Evolutionary conservation across 768 basidiomycete species (phyloP), one percentile per base, ranked within the genome.

Genomic region (Mycena capillaripes): DNA sequence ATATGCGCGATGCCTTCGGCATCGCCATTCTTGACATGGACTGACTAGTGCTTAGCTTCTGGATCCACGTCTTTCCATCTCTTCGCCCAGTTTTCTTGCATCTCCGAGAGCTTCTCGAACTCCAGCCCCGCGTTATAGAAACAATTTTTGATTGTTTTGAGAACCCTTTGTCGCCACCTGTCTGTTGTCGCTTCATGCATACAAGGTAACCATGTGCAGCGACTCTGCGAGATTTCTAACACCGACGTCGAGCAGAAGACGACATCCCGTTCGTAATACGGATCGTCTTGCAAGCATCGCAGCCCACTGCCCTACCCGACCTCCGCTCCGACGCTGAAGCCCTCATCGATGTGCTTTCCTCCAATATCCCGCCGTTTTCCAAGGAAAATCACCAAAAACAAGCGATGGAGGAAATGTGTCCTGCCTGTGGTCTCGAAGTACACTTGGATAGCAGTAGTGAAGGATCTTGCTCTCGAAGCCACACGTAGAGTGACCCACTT

Each of bases 401-500:
- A 14, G 66, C 63, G n/a, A 50, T 72, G 67, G 36, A 66, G 58
- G 95, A 96, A 81, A 77, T 78, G n/a, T 96, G 95, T 75, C 93
- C 94, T 3, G 95, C 94, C 17, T 96, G 95, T 81, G 82, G 87
- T 38, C 85, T 86, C 0, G 83, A 83, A 32, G 84, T 96, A 34
- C 88, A 88, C 5, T 77, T 95, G 53, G 81, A 88, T 57, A 88
- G 91, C 76, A 86, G 90, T 55, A 88, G 85, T 29, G 86, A 78
- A 32, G 93, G 92, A n/a, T 82, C 82, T 21, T 96, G 95, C 78
- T 77, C 85, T 5, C 91, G 90, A 70, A 94, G 94, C 10, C 95
- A 96, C 83, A 80, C 81, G 42, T 96, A 95, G 95, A 84, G 94
- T 95, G 79, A 66, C 89, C 84, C 29, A 66, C 36, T 64, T 36